phyloP scores from a whole-genome alignment of 148 eudicot genomes.

The Chenopodium quinoa region DNA sequence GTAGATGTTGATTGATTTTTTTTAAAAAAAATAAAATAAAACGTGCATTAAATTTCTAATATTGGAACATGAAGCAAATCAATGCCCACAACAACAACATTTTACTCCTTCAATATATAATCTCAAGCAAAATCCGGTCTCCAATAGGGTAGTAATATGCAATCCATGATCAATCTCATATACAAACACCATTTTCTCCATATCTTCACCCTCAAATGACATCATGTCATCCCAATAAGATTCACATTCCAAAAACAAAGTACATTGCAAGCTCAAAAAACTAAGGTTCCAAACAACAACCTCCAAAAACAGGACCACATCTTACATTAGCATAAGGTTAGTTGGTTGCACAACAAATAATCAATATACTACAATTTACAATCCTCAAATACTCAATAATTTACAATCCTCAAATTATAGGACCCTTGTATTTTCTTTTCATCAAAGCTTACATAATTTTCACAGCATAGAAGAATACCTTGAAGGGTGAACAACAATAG shows the following conservation, averaged over 20 bases:
- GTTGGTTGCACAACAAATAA: background rate
- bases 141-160: background rate
- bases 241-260: background rate
- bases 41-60: background rate
- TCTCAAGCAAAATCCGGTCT: background rate
- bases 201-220: background rate
- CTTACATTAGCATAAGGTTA: background rate
- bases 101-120: background rate
- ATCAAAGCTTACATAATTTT: background rate
- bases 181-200: background rate
- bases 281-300: background rate
- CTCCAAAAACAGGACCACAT: background rate
- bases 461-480: constrained; percentile 38
- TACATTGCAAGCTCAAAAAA: background rate
- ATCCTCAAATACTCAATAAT: no score
- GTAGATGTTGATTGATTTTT: no score
- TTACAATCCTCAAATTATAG: constrained; percentile 7
- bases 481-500: constrained; percentile 37
- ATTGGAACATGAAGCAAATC: background rate
- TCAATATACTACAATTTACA: no score
- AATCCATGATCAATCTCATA: background rate
- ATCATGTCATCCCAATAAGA: background rate
- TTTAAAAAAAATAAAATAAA: no score
- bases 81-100: background rate
- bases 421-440: background rate